Conservation (phyloP, 2,329 filamentous ascomycete genomes). For the Fusarium sarcochroum region DNA sequence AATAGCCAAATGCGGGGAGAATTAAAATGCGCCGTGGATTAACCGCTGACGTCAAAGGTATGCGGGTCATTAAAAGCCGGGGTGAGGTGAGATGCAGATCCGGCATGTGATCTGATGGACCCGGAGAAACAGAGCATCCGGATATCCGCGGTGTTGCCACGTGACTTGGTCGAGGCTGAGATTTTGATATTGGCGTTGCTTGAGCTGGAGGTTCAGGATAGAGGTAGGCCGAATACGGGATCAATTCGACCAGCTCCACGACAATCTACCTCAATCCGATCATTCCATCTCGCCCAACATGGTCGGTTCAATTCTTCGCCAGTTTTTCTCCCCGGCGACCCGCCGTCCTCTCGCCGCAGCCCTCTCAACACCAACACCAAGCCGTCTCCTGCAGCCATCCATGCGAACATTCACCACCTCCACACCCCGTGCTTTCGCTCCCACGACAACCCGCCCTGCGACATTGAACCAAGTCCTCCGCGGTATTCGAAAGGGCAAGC, state of each 20-base stretch:
- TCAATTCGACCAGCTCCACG: conserved; percentile 11
- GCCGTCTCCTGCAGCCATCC: conserved; percentile 46
- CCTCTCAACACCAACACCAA: conserved; percentile 32
- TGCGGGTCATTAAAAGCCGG: conserved; percentile 10
- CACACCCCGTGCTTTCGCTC: conserved; percentile 50
- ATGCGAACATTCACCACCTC: conserved; percentile 49
- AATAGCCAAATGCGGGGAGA: conserved; percentile 18
- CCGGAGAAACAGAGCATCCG: conserved; percentile 35
- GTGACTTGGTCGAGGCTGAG: conserved; percentile 44
- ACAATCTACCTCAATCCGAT: neutral
- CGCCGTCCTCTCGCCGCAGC: conserved; percentile 47
- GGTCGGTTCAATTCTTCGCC: conserved; percentile 55
- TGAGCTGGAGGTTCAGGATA: conserved; percentile 30
- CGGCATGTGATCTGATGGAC: conserved; percentile 40
- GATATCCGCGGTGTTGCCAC: rapidly evolving
- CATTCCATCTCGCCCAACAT: conserved; percentile 49
- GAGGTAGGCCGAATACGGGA: conserved; percentile 32
- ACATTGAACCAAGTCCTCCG: conserved; percentile 82
- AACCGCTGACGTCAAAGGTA: conserved; percentile 48
- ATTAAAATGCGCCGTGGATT: conserved; percentile 41
- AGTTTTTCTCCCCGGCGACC: conserved; percentile 53
- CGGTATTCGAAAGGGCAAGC: conserved; percentile 84
- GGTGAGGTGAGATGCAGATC: conserved; percentile 5
- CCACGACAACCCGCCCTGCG: conserved; percentile 67
- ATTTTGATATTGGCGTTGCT: conserved; percentile 42